Base-by-base conservation (phyloP, 352 stramenopile genomes). In the Phytophthora pini region DNA sequence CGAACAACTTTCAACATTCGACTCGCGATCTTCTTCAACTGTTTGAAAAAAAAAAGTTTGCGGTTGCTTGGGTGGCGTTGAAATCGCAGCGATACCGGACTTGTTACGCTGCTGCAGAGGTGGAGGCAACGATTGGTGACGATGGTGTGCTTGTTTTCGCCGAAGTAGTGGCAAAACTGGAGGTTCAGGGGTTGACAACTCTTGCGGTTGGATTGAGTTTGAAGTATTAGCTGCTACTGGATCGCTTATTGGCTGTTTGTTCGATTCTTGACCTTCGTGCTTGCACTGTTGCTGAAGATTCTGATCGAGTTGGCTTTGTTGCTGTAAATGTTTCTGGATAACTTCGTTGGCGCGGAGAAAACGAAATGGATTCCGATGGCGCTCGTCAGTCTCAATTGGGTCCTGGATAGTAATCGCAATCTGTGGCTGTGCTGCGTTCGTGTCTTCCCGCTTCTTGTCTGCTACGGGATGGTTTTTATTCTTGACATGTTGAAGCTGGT, bases 31-130 rank as follows among this genome's bases (percentile, higher is more conserved):
- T 53, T 64, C 51, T 15, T 55, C 44, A 11, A 24, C 8, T 12
- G 38, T 62, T 36, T 74, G 61, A n/a, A 74, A 74, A 50, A 68
- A 74, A n/a, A 74, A 43, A 1, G 61, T 46, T 20, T 67, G 60
- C 7, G 41, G 13, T 47, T 70, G 66, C 36, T 72, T 72, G 15
- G 36, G 20, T 27, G 51, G 56, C 2, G 51, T 53, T 17, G 49
- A 47, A 3, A 56, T 22, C 24, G 54, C 24, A 43, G 46, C 2
- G 36, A 56, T 40, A 17, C 41, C 41, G 39, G 43, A 53, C 10
- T 39, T 24, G 12, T 15, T 59, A 12, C 51, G 45, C 9, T 58
- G 65, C 7, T 72, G 63, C 17, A 46, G 26, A 5, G 46, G 36
- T 24, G 53, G 46, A 57, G 59, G 47, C 40, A 45, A 48, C 2